Conservation (phyloP, 179 eudicot genomes). For the Beta corolliflora region DNA sequence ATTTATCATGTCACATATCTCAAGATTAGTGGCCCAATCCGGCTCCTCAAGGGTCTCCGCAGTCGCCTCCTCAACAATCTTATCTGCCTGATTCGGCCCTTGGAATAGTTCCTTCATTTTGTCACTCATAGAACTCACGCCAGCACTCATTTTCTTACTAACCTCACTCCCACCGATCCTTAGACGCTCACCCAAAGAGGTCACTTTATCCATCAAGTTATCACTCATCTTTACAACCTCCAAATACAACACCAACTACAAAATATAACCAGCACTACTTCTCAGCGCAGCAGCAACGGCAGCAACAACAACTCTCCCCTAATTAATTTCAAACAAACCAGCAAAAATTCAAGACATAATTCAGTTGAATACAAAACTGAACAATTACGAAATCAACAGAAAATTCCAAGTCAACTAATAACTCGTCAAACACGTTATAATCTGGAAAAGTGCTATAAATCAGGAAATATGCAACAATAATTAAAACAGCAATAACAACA, state of each 20-base stretch:
- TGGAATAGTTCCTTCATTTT: slow-evolving; percentile 91
- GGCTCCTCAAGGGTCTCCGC: slow-evolving; percentile 86
- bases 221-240: slow-evolving; percentile 65
- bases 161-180: slow-evolving; percentile 85
- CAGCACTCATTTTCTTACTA: slow-evolving; percentile 72
- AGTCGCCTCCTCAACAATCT: slow-evolving; percentile 92
- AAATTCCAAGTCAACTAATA: slow-evolving; percentile 7
- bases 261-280: neutral
- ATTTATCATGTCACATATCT: slow-evolving; percentile 90
- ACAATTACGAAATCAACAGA: neutral
- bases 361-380: slow-evolving; percentile 14
- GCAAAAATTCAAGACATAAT: neutral
- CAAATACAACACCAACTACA: neutral
- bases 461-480: neutral
- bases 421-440: slow-evolving; percentile 16
- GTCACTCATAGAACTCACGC: slow-evolving; percentile 83
- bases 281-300: neutral
- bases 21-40: slow-evolving; percentile 91
- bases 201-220: slow-evolving; percentile 90
- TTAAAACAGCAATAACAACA: neutral
- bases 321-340: neutral
- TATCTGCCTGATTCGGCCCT: slow-evolving; percentile 82
- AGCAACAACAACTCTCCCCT: neutral
- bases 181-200: slow-evolving; percentile 80
- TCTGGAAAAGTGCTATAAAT: neutral